Evolutionary conservation across 2,329 filamentous ascomycete species (phyloP), one percentile per base, ranked within the genome.

Genomic region (Cercospora zeae-maydis): DNA sequence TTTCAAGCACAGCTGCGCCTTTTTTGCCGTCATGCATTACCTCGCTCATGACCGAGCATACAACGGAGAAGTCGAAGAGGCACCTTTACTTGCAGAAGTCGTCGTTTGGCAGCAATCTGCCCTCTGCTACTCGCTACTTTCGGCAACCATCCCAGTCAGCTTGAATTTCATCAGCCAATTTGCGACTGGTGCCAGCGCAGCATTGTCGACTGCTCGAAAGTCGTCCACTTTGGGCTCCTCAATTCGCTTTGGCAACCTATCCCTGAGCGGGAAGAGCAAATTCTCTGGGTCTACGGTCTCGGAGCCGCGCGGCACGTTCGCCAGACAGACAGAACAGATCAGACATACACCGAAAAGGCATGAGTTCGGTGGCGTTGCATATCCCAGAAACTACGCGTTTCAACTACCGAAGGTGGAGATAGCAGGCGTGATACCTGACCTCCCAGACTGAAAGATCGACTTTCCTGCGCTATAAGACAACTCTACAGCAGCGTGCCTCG

Each of bases 61-160:
- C 49, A 33, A 21, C 1, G 31, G 49, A 13, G 19, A 9, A 2
- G n/a, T 34, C 13, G 30, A 21, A 7, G 27, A 31, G 2, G n/a
- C 49, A 53, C 49, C 49, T 31, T 53, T 53, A 11, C 49, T 53
- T 53, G 49, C 49, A 53, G 49, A 53, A n/a, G 49, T 34, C 2
- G 27, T 53, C n/a, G 31, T 53, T 34, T 53, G 27, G 49, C 49
- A 53, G 49, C 49, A 53, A 24, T 27, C 31, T 10, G 30, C 24
- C 9, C 49, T 53, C 3, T 53, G 49, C n/a, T 53, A 53, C 16
- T 53, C 49, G 31, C 30, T 53, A 14, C 49, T 53, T 16, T 53
- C 49, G n/a, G 49, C 49, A 10, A 53, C 49, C n/a, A 53, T 53
- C 31, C 49, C 49, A n/a, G 49, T 53, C 31, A 34, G 27, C 49